Base-by-base conservation (phyloP, 768 basidiomycete species). In the Cystofilobasidium ferigula region DNA sequence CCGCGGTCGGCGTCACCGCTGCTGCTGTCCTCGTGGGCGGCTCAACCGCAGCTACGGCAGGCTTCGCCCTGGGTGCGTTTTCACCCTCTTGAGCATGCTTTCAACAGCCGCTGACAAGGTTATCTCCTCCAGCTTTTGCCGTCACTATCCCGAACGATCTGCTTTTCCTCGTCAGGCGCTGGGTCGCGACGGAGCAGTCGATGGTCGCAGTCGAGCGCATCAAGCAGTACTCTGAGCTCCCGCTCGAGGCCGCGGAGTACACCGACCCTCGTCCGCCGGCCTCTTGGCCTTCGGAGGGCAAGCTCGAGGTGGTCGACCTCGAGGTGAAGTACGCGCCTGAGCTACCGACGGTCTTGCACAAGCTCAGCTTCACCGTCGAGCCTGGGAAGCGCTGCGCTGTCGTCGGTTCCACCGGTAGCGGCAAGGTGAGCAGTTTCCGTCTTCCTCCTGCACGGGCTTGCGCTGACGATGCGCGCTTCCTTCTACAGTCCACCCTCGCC, bases 61-160 rank as follows among this genome's bases (percentile, higher is more conserved):
- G 90, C 8, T 63, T 68, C 40, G 61, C 61, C 5, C 56, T 68
- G 8, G 32, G 54, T 57, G 9, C 10, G 18, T 38, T 22, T 22
- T 56, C 5, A 13, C 5, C 42, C 12, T 4, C 42, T 18, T 4
- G 12, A 4, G 42, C 16, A 4, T 18, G 28, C 28, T 8, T 53
- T 10, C 34, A 12, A 16, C 3, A 56, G n/a, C n/a, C n/a, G n/a
- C 53, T 56, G 34, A 35, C 53, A 28, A 4, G 53, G 13, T 24
- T 9, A 24, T 94, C 73, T 85, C 88, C 9, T n/a, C 78, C 94
- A n/a, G 83, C 89, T 0, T 97, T 97, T 71, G 87, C 89, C 7
- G 82, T 83, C 7, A 86, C 84, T 0, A 82, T 93, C 64, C 85
- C 85, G 1, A 78, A 76, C 48, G 89, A 92, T 72, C 80, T 86